phyloP scores from a whole-genome alignment of 495 filamentous ascomycete genomes.

The Aspergillus olivimuriae region DNA sequence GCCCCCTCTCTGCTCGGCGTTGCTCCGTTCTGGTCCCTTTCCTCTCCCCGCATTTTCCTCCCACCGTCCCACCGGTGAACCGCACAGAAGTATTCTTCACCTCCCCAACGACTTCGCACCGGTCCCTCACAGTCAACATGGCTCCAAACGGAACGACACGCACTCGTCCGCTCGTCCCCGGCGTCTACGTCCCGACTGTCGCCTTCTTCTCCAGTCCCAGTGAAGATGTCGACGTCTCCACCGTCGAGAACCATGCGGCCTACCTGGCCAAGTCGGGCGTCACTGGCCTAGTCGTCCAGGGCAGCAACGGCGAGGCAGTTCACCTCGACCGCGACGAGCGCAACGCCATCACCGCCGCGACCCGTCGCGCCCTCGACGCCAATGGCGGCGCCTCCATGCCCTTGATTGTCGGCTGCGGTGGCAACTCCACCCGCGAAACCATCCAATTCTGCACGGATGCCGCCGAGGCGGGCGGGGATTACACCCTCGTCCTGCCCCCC shows the following conservation, averaged over 20 bases:
- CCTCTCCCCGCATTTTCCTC: background rate
- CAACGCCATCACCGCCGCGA: conserved; percentile 61
- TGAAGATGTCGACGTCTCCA: conserved; percentile 58
- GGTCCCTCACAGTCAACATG: conserved; percentile 10
- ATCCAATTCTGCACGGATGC: conserved; percentile 76
- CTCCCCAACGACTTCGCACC: too few species aligned
- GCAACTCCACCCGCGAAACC: conserved; percentile 80
- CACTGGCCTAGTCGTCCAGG: conserved; percentile 75
- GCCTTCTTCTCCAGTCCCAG: conserved; percentile 56
- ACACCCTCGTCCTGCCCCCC: conserved; percentile 78
- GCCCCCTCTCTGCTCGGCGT: too few species aligned
- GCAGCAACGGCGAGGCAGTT: conserved; percentile 85
- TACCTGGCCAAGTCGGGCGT: conserved; percentile 79
- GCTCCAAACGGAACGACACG: conserved; percentile 17
- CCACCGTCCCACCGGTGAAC: background rate
- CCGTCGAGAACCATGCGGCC: conserved; percentile 68
- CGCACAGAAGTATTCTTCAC: too few species aligned
- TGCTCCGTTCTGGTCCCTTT: background rate
- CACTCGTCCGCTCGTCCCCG: conserved; percentile 32
- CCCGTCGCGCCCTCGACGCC: conserved; percentile 67
- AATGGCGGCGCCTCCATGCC: conserved; percentile 63
- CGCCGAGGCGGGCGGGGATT: conserved; percentile 68
- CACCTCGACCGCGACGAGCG: conserved; percentile 70
- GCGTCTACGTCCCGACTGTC: conserved; percentile 64
- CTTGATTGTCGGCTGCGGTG: conserved; percentile 78